Conservation (phyloP, 148 eudicot genomes). For the Beta vulgaris region DNA sequence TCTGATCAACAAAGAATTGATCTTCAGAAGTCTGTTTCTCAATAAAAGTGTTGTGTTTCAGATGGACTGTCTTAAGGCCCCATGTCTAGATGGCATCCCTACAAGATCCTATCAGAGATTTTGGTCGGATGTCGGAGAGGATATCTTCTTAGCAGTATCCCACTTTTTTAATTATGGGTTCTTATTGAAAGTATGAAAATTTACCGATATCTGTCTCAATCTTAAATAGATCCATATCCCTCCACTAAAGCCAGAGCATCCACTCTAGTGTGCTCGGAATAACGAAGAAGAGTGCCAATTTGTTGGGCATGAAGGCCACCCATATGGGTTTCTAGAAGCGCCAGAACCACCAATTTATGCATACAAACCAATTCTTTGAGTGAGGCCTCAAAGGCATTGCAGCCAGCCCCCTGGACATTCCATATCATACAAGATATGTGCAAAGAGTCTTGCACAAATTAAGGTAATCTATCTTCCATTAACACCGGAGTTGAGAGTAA, state of each 20-base stretch:
- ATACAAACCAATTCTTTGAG: not conserved
- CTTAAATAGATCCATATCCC: not conserved
- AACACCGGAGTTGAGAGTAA: not conserved
- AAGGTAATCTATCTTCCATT: not conserved
- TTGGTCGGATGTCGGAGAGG: too few species aligned
- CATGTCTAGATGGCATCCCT: too few species aligned
- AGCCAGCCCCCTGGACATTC: not conserved
- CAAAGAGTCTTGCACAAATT: too few species aligned
- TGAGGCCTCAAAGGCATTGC: not conserved
- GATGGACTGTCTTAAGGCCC: too few species aligned
- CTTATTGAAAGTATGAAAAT: too few species aligned
- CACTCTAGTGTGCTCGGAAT: not conserved
- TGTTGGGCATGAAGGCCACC: not conserved
- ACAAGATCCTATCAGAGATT: too few species aligned
- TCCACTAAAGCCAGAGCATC: not conserved
- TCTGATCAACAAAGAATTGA: too few species aligned
- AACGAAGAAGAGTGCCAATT: not conserved
- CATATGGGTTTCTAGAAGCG: not conserved
- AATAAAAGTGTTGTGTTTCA: too few species aligned
- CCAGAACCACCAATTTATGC: not conserved
- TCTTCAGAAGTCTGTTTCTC: too few species aligned
- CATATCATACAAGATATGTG: not conserved
- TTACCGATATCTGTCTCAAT: too few species aligned
- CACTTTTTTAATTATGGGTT: too few species aligned
- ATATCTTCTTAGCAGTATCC: too few species aligned